Evolutionary conservation across 2,329 filamentous ascomycete species (phyloP).

Genomic region (Cladophialophora exuberans): DNA sequence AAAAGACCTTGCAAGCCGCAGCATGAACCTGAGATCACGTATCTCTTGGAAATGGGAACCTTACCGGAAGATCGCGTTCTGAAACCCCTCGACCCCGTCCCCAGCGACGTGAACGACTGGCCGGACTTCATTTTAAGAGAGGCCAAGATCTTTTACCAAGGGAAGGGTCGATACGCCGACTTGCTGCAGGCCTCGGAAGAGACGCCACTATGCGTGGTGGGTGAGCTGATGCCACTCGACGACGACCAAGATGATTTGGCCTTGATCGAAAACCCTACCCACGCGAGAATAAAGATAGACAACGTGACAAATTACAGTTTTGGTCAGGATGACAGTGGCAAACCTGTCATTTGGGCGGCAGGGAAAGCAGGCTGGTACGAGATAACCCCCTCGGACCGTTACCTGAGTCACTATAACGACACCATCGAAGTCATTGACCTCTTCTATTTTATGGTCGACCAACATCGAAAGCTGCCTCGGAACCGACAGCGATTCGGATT

Average conservation of each 20-base stretch:
- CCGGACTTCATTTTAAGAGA: constrained; percentile 61
- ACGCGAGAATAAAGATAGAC: constrained; percentile 48
- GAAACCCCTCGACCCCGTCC: constrained; percentile 46
- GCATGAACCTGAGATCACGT: constrained; percentile 22
- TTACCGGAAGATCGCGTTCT: constrained; percentile 46
- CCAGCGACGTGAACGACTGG: constrained; percentile 59
- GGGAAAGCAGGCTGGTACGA: constrained; percentile 66
- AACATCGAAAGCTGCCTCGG: constrained; percentile 46
- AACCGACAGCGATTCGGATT: constrained; percentile 32
- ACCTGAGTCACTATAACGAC: constrained; percentile 53
- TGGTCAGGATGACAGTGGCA: constrained; percentile 58
- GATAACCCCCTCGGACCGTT: constrained; percentile 57
- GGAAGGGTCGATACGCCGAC: constrained; percentile 55
- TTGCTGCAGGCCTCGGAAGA: constrained; percentile 59
- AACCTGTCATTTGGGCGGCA: constrained; percentile 63
- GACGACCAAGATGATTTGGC: constrained; percentile 48
- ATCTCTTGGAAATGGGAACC: constrained; percentile 30
- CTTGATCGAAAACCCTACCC: constrained; percentile 39
- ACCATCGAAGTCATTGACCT: constrained; percentile 63
- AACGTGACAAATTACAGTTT: constrained; percentile 55
- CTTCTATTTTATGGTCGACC: constrained; percentile 65
- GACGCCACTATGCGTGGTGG: constrained; percentile 59
- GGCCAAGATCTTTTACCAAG: constrained; percentile 55
- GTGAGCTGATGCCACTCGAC: constrained; percentile 51
- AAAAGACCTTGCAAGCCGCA: constrained; percentile 14